Conservation (phyloP, 495 filamentous ascomycete genomes). For the Astrocystis sublimbata region DNA sequence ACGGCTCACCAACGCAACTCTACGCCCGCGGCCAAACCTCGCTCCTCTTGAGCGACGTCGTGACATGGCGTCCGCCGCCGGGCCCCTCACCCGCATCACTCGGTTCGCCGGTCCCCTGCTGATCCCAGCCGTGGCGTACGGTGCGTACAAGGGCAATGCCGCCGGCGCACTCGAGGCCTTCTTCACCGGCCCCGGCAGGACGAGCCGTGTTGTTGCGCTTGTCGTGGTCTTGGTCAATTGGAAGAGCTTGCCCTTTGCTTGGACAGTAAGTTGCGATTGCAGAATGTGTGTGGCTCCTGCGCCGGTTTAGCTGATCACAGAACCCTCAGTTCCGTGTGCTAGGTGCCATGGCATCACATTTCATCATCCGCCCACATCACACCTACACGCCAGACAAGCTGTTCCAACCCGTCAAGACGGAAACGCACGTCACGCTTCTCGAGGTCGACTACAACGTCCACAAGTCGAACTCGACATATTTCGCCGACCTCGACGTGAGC, state of each 20-base stretch:
- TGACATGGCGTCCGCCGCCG: constrained; percentile 47
- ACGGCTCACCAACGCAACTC: not conserved
- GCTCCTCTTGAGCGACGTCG: not conserved
- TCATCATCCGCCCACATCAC: constrained; percentile 36
- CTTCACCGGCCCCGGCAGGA: constrained; percentile 52
- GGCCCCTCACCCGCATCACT: constrained; percentile 31
- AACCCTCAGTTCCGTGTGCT: constrained; percentile 60
- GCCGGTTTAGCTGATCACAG: not conserved
- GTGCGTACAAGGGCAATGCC: constrained; percentile 45
- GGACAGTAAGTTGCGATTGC: constrained; percentile 60
- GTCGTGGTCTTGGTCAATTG: constrained; percentile 60
- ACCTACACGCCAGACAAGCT: constrained; percentile 52
- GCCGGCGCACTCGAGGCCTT: constrained; percentile 36
- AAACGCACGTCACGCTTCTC: constrained; percentile 57
- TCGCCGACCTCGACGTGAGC: constrained; percentile 74
- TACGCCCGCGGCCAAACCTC: not conserved
- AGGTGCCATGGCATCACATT: constrained; percentile 61
- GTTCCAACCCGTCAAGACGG: constrained; percentile 65
- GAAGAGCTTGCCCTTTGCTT: constrained; percentile 74
- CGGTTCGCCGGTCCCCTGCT: constrained; percentile 38
- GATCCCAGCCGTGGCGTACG: constrained; percentile 40
- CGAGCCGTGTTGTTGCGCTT: constrained; percentile 49
- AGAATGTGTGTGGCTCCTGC: not conserved
- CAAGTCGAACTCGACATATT: constrained; percentile 84
- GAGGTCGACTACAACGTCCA: constrained; percentile 84